Evolutionary conservation across 805 yeast genomes (phyloP), one percentile per base, ranked within the genome.

Genomic region (Nakazawaea laoshanensis): DNA sequence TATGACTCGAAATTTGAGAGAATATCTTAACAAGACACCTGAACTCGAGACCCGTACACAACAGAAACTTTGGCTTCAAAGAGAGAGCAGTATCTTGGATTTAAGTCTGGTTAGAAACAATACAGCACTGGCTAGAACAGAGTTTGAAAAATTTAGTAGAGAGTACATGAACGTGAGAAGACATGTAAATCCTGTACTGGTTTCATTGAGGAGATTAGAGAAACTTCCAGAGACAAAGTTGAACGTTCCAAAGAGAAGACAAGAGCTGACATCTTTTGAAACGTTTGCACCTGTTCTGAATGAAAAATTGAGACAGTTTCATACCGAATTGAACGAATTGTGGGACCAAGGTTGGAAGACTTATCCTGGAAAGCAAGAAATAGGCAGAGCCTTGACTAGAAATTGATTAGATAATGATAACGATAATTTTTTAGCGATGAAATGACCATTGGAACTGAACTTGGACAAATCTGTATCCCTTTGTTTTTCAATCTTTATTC

Each of bases 1-100:
- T 17, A 25, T 29, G 19, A 33, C 33, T 13, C 55, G 55, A 25
- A 61, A 65, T 39, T 67, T 68, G 42, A 50, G 59, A 8, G 57
- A 61, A 25, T 65, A 61, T 48, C 45, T 68, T 35, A 57, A 56
- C 40, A 43, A 53, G 36, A 39, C 52, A 1, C 53, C 55, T 1
- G 59, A 59, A 33, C 50, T 59, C 19, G 83, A 77, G 39, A 75
- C 84, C 1, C 65, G 95, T 56, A 83, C 94, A 0, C 95, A 85
- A 48, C 92, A 82, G 48, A 70, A 77, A 41, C 64, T 86, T 32
- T 84, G 94, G 94, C 59, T 85, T 21, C 94, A 82, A 51, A 63
- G 89, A 42, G 89, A 82, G 43, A 78, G 73, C 45, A 74, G 84
- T 3, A 58, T 80, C 26, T 59, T 78, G 57, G 88, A 79, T 49